These are phyloP conservation scores for Kwoniella botswanensis DNA, from an alignment of 768 basidiomycete species.

Conservation along the genomic window DNA sequence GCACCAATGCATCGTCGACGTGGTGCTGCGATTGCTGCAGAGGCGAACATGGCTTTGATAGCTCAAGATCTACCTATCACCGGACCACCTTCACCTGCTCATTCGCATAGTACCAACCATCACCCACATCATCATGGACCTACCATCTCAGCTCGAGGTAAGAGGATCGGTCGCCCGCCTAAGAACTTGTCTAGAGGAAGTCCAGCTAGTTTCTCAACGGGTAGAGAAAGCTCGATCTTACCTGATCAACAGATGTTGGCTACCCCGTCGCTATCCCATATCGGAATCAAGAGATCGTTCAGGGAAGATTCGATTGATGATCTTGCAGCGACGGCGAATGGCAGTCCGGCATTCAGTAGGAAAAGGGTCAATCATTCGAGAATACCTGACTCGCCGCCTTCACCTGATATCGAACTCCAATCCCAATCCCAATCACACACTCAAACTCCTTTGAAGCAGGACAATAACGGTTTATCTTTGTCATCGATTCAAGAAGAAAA, in stretches of 20 bases:
- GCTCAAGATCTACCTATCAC: constrained; percentile 57
- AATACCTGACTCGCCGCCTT: constrained; percentile 23
- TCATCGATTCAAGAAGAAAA: constrained; percentile 68
- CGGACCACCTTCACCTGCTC: constrained; percentile 66
- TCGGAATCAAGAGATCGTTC: constrained; percentile 28
- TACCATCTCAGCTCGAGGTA: constrained; percentile 20
- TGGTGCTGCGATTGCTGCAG: constrained; percentile 91
- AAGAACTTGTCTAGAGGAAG: constrained; percentile 28
- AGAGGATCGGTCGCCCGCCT: constrained; percentile 23
- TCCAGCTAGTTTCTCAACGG: constrained; percentile 21
- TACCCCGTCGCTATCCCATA: constrained; percentile 16
- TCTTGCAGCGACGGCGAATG: constrained; percentile 8
- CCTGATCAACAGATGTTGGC: not conserved
- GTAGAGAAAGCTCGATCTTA: constrained; percentile 28
- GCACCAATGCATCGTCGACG: constrained; percentile 71
- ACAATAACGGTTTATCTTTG: constrained; percentile 3
- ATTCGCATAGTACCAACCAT: constrained; percentile 55
- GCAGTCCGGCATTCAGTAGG: constrained; percentile 11
- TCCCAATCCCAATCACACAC: not conserved
- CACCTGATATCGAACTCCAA: not conserved
- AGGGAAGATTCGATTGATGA: constrained; percentile 35
- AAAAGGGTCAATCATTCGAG: constrained; percentile 21
- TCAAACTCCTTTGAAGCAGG: constrained; percentile 11
- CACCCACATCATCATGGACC: constrained; percentile 15
- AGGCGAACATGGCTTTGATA: constrained; percentile 74